A percentile compares a stretch with the other conserved stretches of the same genome.
phyloP scores from a whole-genome alignment of 169 alveolate species.

The Plasmodium yoelii region DNA sequence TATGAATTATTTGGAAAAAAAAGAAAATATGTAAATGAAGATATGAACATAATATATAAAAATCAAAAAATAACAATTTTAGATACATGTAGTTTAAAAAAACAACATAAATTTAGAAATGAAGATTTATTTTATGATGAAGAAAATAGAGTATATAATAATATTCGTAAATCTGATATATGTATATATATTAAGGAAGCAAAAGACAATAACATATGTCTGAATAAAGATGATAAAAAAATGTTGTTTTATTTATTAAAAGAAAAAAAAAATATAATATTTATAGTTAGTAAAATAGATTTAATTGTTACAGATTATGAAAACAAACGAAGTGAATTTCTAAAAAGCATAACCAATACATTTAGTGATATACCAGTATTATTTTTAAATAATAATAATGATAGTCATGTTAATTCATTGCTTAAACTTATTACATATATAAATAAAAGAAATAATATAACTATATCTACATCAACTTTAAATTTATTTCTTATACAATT shows the following conservation, averaged over 20 bases:
- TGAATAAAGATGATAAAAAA: constrained; percentile 57
- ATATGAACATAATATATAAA: constrained; percentile 24
- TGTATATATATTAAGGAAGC: constrained; percentile 67
- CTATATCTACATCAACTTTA: constrained; percentile 32
- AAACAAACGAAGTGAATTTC: constrained; percentile 47
- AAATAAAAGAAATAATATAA: constrained; percentile 37
- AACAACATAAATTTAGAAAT: constrained; percentile 53
- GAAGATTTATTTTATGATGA: constrained; percentile 37
- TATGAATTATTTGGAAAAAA: constrained; percentile 40
- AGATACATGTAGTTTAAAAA: constrained; percentile 68
- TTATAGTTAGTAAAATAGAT: constrained; percentile 40
- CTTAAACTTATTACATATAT: constrained; percentile 16
- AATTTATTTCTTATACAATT: constrained; percentile 52
- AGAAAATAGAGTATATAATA: constrained; percentile 18
- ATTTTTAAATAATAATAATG: constrained; percentile 39
- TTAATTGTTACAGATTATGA: constrained; percentile 32
- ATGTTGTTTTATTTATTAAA: constrained; percentile 53
- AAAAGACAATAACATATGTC: constrained; percentile 30
- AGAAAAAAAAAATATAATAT: constrained; percentile 51
- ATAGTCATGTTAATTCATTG: constrained; percentile 23
- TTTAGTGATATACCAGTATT: constrained; percentile 59
- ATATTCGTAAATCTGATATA: constrained; percentile 41
- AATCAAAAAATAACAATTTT: constrained; percentile 17
- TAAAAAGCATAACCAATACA: constrained; percentile 1
- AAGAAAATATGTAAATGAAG: constrained; percentile 54